Base-by-base conservation (phyloP, 2,329 filamentous ascomycete genomes). In the Penicillium rolfsii region DNA sequence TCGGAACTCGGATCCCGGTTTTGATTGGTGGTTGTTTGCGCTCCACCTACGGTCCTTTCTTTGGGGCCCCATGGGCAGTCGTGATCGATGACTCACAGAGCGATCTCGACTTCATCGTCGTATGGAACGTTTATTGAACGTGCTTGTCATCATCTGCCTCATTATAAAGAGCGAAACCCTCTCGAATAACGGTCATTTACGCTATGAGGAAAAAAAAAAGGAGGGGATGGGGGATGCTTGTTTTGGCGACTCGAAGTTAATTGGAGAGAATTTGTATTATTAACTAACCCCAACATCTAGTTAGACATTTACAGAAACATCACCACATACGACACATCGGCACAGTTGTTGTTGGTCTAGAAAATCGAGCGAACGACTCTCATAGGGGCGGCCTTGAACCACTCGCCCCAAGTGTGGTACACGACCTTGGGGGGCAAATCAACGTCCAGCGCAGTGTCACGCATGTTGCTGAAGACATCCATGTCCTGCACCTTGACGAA, bases 401-500 rank as follows among this genome's bases (percentile, higher is more conserved):
- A 70, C 8, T 54, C 63, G 9, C 65, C 60, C 67, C 66, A 70
- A 14, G 65, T 68, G 6, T 65, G 38, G 56, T 70, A 70, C 36
- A 66, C 66, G 9, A 64, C 52, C 56, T 60, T 68, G 7, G 68
- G 63, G 8, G 65, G 62, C 26, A 70, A 49, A 19, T 66, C 67
- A 9, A 64, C 55, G 58, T 70, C 68, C 5, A 71, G 46, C n/a
- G 64, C 57, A 16, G 54, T 55, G 43, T 69, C 68, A 30, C 69
- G 67, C 4, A 69, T 67, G 14, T 61, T 58, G 24, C 55, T 67
- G 40, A 50, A 38, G 6, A 71, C 36, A 46, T 71, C 69, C 19
- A 70, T 68, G 45, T 71, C 61, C 4, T 65, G 57, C 12, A 68
- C 28, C 40, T 58, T 56, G 1, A 61, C 24, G 16, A 67, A 57